Percentiles rank a stretch among this genome's conserved stretches.
phyloP scores from a whole-genome alignment of 2,329 filamentous ascomycete genomes.

The Fusarium luffae region DNA sequence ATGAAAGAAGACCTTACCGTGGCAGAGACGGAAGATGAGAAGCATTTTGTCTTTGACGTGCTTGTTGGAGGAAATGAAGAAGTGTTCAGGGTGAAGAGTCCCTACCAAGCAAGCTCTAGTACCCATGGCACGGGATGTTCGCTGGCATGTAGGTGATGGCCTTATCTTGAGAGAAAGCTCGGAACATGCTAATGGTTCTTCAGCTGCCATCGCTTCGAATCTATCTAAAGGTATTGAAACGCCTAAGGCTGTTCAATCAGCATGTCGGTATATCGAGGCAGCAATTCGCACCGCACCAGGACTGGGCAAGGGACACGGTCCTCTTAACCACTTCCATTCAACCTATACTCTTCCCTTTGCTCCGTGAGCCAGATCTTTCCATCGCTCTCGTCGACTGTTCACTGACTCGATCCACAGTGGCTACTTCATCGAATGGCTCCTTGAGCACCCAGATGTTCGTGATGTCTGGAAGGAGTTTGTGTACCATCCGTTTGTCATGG shows the following conservation, averaged over 20 bases:
- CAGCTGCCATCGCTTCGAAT: slow-evolving; percentile 80
- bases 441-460: slow-evolving; percentile 79
- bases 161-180: background rate
- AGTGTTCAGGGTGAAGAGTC: slow-evolving; percentile 73
- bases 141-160: slow-evolving; percentile 76
- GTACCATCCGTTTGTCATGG: slow-evolving; percentile 83
- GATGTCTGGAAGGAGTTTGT: slow-evolving; percentile 80
- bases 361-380: slow-evolving; percentile 56
- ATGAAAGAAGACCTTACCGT: slow-evolving; percentile 71
- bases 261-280: slow-evolving; percentile 76
- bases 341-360: slow-evolving; percentile 74
- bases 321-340: slow-evolving; percentile 83
- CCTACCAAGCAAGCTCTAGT: slow-evolving; percentile 78
- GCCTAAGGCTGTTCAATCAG: slow-evolving; percentile 70
- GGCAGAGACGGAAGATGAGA: slow-evolving; percentile 69
- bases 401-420: slow-evolving; percentile 60
- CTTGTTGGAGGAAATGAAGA: slow-evolving; percentile 70
- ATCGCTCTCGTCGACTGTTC: fast-evolving
- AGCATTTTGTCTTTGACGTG: slow-evolving; percentile 78
- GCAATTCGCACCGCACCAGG: slow-evolving; percentile 73
- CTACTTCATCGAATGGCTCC: slow-evolving; percentile 84
- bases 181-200: background rate
- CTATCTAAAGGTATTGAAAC: slow-evolving; percentile 69
- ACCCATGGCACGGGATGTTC: slow-evolving; percentile 97
- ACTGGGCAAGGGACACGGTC: slow-evolving; percentile 75